phyloP scores from a whole-genome alignment of 2,329 filamentous ascomycete species.

The Cryphonectria parasitica region DNA sequence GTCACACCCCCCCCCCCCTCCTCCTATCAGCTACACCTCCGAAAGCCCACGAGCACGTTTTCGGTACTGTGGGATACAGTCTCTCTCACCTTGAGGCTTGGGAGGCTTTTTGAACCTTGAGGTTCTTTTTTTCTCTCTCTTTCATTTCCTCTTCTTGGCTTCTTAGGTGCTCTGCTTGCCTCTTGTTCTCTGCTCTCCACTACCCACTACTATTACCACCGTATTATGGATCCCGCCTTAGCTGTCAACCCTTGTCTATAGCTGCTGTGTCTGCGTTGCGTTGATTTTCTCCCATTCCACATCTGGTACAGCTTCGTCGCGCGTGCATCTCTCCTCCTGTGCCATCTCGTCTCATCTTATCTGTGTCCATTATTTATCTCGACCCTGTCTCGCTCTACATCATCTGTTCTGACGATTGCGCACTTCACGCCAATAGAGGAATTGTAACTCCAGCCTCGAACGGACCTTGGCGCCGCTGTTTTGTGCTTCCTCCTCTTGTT shows the following conservation, averaged over 20 bases:
- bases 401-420: constrained; percentile 14
- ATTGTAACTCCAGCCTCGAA: constrained; percentile 8
- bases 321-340: constrained; percentile 22
- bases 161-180: background rate
- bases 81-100: background rate
- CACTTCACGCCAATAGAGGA: constrained; percentile 16
- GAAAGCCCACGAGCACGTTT: background rate
- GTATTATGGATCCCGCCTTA: constrained; percentile 11
- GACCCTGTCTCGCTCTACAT: constrained; percentile 23
- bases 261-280: constrained; percentile 11
- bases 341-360: constrained; percentile 23
- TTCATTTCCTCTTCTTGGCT: background rate
- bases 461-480: background rate
- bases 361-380: constrained; percentile 26
- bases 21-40: background rate
- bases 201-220: constrained; percentile 11
- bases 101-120: background rate
- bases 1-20: background rate
- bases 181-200: background rate
- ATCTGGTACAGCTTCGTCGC: constrained; percentile 20
- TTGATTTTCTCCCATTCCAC: constrained; percentile 20
- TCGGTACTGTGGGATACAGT: background rate
- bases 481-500: background rate
- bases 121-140: background rate
- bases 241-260: constrained; percentile 18